phyloP scores from a whole-genome alignment of 1,284 basidiomycete species.

The Cerrena zonata region DNA sequence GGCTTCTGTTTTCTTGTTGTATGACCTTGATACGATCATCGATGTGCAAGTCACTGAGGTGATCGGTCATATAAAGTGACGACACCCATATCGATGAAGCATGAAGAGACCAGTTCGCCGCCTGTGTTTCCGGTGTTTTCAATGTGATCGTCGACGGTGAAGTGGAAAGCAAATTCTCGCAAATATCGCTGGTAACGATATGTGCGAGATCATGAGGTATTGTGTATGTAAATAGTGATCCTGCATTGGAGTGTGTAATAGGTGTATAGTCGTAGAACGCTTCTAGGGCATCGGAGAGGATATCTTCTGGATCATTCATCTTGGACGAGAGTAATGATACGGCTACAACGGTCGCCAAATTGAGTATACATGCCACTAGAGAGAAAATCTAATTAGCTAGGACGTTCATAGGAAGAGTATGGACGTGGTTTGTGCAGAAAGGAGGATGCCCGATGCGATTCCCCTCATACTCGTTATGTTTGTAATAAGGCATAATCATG shows the following conservation, averaged over 20 bases:
- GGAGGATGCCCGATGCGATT: no score
- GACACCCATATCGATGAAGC: constrained; percentile 71
- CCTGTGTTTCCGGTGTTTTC: constrained; percentile 55
- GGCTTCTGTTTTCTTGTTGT: constrained; percentile 9
- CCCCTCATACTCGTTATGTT: no score
- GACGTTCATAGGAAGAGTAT: no score
- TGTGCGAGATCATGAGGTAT: neutral
- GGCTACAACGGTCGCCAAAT: no score
- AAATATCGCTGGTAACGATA: neutral
- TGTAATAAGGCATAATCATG: no score
- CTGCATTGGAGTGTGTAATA: constrained; percentile 51
- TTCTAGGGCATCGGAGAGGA: constrained; percentile 55
- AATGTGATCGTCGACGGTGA: no score
- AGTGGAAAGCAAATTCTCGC: no score
- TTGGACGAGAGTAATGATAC: no score
- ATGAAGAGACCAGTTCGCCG: constrained; percentile 67
- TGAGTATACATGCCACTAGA: no score
- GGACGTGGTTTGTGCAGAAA: no score
- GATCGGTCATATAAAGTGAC: constrained; percentile 59
- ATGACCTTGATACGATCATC: constrained; percentile 20
- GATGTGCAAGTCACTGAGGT: constrained; percentile 44
- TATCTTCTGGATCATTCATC: constrained; percentile 64
- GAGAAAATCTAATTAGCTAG: no score
- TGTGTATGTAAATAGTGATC: constrained; percentile 32
- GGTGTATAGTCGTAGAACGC: constrained; percentile 57